A percentile compares a stretch with the other conserved stretches of the same genome.
Conservation (phyloP, 2,329 filamentous ascomycete genomes). For the Trichoderma polysporum region DNA sequence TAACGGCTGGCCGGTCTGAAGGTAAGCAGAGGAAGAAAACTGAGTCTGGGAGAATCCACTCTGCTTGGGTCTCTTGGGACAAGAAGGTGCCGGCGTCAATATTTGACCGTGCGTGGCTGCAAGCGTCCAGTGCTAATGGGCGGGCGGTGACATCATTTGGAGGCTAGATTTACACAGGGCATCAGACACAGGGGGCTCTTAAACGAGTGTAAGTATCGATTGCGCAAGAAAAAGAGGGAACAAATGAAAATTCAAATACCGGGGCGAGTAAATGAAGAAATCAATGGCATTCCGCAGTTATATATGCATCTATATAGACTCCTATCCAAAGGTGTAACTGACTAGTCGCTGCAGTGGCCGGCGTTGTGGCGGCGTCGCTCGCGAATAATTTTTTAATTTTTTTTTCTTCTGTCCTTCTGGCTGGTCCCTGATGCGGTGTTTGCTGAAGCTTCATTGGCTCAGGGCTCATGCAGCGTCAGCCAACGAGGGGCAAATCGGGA, state of each 20-base stretch:
- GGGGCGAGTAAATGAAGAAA: not conserved
- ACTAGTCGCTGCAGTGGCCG: not conserved
- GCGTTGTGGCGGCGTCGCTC: not conserved
- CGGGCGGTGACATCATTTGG: conserved; percentile 18
- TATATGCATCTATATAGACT: not conserved
- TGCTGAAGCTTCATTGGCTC: not conserved
- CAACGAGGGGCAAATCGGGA: conserved; percentile 2
- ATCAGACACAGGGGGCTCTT: not conserved
- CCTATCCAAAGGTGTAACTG: not conserved
- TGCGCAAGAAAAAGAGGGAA: not conserved
- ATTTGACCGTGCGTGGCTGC: conserved; percentile 1
- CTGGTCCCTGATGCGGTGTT: not conserved
- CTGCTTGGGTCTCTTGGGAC: not conserved
- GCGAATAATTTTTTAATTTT: not conserved
- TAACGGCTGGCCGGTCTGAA: conserved; percentile 6
- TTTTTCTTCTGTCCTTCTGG: not conserved
- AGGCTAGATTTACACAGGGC: not conserved
- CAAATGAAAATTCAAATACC: not conserved
- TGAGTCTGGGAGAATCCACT: conserved; percentile 10
- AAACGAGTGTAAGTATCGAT: not conserved
- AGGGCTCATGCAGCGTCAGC: not conserved
- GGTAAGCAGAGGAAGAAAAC: not conserved
- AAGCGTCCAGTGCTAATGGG: not conserved
- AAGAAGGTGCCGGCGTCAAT: not conserved
- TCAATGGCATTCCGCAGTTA: not conserved